These are phyloP conservation scores for Leucaena leucocephala DNA, from an alignment of 306 rosid species.

Conservation along the genomic window DNA sequence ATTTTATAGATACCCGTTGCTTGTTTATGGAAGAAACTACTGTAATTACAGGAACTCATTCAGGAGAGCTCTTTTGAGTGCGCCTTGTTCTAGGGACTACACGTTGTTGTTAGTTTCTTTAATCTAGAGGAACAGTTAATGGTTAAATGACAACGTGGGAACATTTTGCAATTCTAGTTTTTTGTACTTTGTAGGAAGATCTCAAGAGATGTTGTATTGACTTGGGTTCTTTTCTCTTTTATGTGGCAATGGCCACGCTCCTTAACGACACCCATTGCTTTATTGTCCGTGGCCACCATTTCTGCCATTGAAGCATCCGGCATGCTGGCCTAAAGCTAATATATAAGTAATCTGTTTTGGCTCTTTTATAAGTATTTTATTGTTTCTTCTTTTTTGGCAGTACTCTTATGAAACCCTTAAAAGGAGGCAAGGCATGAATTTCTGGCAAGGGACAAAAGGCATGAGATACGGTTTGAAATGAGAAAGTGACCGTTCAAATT, in stretches of 20 bases:
- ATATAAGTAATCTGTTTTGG: conserved; percentile 33
- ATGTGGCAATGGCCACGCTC: conserved; percentile 24
- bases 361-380: conserved; percentile 40
- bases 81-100: neutral
- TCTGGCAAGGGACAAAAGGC: conserved; percentile 68
- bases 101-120: conserved; percentile 5
- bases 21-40: conserved; percentile 4
- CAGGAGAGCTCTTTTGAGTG: neutral
- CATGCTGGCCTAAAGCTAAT: conserved; percentile 24
- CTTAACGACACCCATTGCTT: neutral
- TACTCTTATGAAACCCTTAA: conserved; percentile 44
- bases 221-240: conserved; percentile 7
- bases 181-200: neutral
- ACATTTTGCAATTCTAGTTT: neutral
- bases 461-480: conserved; percentile 52
- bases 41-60: conserved; percentile 24
- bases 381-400: conserved; percentile 41
- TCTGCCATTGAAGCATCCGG: conserved; percentile 33
- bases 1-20: neutral
- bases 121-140: neutral
- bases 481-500: conserved; percentile 53
- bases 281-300: conserved; percentile 21
- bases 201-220: conserved; percentile 9
- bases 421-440: conserved; percentile 73
- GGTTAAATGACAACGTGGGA: neutral